A percentile compares a stretch with the other conserved stretches of the same genome.
Evolutionary conservation across 177 flowering plant species (phyloP).

Genomic region (Vitis hybrid): DNA sequence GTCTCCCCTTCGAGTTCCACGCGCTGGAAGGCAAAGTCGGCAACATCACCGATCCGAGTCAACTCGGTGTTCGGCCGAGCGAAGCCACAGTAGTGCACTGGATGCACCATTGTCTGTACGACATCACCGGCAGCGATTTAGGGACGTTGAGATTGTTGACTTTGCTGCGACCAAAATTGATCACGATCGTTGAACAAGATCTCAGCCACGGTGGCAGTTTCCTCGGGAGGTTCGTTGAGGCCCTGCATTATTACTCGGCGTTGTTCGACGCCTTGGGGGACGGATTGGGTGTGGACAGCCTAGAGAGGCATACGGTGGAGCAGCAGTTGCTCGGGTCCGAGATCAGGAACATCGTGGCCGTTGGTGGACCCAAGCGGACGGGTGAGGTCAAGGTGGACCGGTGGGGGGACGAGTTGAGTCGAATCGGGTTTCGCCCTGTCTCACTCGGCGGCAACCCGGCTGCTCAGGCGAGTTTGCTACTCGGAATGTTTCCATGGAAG

Average conservation of each 20-base stretch:
- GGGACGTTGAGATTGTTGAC: conserved; percentile 52
- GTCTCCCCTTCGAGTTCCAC: conserved; percentile 71
- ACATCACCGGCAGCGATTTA: conserved; percentile 68
- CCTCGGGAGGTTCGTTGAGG: conserved; percentile 76
- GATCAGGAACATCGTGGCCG: conserved; percentile 84
- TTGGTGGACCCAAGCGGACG: conserved; percentile 79
- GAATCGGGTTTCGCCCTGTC: conserved; percentile 63
- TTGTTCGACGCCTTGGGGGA: conserved; percentile 84
- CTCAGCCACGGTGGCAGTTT: conserved; percentile 68
- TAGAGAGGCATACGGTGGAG: conserved; percentile 78
- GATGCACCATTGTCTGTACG: conserved; percentile 88
- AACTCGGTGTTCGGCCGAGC: conserved; percentile 33
- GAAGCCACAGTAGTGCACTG: conserved; percentile 79
- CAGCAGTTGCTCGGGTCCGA: conserved; percentile 77
- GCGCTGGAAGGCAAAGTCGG: conserved; percentile 74
- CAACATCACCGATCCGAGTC: conserved; percentile 40
- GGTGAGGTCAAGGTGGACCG: conserved; percentile 74
- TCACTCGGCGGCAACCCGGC: conserved; percentile 84
- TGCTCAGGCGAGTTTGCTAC: conserved; percentile 71
- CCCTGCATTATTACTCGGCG: conserved; percentile 89
- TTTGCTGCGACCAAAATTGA: conserved; percentile 53
- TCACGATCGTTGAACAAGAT: conserved; percentile 83
- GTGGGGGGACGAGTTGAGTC: conserved; percentile 73
- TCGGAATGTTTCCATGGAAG: conserved; percentile 90
- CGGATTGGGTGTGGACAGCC: conserved; percentile 51